Base-by-base conservation (phyloP, 257 asterid species). In the Lycium barbarum region DNA sequence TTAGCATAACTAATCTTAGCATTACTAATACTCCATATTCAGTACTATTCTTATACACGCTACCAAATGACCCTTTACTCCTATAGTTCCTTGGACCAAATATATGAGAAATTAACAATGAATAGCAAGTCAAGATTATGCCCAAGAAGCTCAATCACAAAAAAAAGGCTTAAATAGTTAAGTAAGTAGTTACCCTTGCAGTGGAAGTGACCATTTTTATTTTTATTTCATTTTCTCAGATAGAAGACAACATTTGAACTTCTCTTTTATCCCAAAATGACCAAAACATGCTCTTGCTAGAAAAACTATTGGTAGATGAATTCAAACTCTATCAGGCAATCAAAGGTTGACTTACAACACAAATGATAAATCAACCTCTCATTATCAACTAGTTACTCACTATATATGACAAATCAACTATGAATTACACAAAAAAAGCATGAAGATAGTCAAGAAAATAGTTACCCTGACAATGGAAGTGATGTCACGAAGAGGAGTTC, bases 391-490 rank as follows among this genome's bases (percentile, higher is more conserved):
- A 35, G 49, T 67, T 67, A 12, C 20, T 12, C n/a, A 26, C 18
- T 65, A 36, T 35, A 40, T 66, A 66, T 66, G 47, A 70, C 13
- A 68, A 38, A 12, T 35, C 35, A 67, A 38, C 47, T 13, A 67
- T 67, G 47, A 67, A 43, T 71, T 17, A 17, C 57, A 71, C 4
- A 1, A 26, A 26, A 26, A 26, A 26, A 26, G 33, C 1, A n/a
- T n/a, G n/a, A 0, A 73, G 13, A 47, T 22, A 47, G 61, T 2
- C 43, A 22, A 74, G 43, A 20, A 36, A 17, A 63, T 17, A 54
- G 18, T 90, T 94, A 94, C 97, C 98, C 91, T 88, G 38, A 86
- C 88, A 40, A 94, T 86, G 18, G 90, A 82, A 76, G 96, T 92
- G 84, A 94, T 86, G 26, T 94, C 98, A 38, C 85, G 90, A 18